These are phyloP conservation scores for Amniculicola lignicola DNA, from an alignment of 495 filamentous ascomycete genomes.

Conservation along the genomic window DNA sequence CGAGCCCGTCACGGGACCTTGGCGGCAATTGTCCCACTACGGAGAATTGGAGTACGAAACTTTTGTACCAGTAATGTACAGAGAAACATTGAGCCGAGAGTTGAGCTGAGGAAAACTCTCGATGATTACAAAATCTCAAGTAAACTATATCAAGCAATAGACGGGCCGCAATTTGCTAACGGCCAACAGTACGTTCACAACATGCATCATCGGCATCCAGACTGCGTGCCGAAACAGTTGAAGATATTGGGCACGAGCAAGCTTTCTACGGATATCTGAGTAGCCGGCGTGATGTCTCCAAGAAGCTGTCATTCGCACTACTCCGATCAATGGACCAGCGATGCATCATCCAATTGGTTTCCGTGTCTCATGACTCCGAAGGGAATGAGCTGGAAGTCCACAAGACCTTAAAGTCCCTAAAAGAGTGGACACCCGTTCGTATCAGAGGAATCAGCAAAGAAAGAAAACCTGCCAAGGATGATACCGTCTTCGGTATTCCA, in stretches of 20 bases:
- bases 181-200: slow-evolving; percentile 40
- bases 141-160: background rate
- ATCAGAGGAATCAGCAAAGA: slow-evolving; percentile 50
- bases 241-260: slow-evolving; percentile 50
- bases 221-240: too few relatives aligned
- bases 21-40: background rate
- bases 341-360: slow-evolving; percentile 53
- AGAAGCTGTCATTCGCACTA: slow-evolving; percentile 66
- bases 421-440: slow-evolving; percentile 52
- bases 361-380: slow-evolving; percentile 42
- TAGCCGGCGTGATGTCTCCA: slow-evolving; percentile 57
- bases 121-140: slow-evolving; percentile 13
- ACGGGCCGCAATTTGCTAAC: slow-evolving; percentile 54
- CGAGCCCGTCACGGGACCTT: slow-evolving; percentile 23
- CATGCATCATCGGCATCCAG: too few relatives aligned
- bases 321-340: slow-evolving; percentile 52
- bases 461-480: slow-evolving; percentile 31
- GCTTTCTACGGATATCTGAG: slow-evolving; percentile 71
- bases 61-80: background rate
- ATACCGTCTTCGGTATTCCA: slow-evolving; percentile 20
- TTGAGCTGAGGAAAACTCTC: slow-evolving; percentile 8
- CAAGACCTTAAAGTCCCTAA: slow-evolving; percentile 49
- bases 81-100: background rate
- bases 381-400: slow-evolving; percentile 39
- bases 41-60: slow-evolving; percentile 10